Evolutionary conservation across 2,329 filamentous ascomycete species (phyloP), one percentile per base, ranked within the genome.

Genomic region (Fusarium sp.): DNA sequence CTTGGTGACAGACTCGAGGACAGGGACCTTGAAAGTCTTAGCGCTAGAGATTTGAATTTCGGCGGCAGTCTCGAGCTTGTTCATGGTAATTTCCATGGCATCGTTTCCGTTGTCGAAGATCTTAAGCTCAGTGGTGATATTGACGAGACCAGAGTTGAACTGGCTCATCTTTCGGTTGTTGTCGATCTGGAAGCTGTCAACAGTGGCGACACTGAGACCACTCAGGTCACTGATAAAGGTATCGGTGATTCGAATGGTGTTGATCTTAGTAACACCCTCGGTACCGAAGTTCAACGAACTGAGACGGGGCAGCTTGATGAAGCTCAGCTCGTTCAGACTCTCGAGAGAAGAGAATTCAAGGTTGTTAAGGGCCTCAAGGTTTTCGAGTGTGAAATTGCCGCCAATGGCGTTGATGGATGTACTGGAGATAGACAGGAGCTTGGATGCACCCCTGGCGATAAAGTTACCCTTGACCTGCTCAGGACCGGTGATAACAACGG

Each of bases 101-200:
- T 87, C 82, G 66, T 84, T 79, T 72, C 89, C 89, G 82, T 99
- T 99, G 81, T 89, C 88, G 70, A 88, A 86, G 73, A 99, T 87
- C 71, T 84, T 87, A 49, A 97, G 80, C 42, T 82, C 76, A 53
- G 84, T 82, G 65, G 84, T 89, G 70, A 97, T 85, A 79, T 91
- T 94, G 75, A 83, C 83, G 56, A 98, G 83, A 74, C 90, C 85
- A 77, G 93, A 91, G 73, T 86, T 85, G 80, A 96, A 91, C 60
- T 81, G 82, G 73, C 84, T 86, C 69, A 99, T 84, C 73, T 89
- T 88, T 61, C 80, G 80, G 87, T 98, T 98, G 88, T 97, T 97
- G 84, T 91, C 89, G 78, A 99, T 89, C 76, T 91, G 82, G 75
- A 99, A 85, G 66, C 80, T 82, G 53, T 85, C 83, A 50, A 92